These are phyloP conservation scores for Copromyces sp. DNA, from an alignment of 495 filamentous ascomycete genomes.

Conservation along the genomic window DNA sequence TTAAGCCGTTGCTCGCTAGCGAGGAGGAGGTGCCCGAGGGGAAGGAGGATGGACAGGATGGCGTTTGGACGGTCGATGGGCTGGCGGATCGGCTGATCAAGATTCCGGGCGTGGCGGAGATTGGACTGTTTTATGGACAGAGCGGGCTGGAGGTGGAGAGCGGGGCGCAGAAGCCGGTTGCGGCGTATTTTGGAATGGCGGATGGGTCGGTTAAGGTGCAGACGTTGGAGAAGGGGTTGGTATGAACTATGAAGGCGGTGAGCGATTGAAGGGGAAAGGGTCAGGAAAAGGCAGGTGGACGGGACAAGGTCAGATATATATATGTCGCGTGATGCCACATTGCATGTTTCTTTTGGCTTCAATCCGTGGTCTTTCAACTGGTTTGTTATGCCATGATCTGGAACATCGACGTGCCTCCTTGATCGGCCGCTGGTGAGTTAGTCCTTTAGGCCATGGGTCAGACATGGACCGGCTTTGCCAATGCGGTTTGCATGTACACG, in stretches of 20 bases:
- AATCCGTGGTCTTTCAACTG: too few species aligned
- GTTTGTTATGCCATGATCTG: too few species aligned
- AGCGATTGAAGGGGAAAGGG: too few species aligned
- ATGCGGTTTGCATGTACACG: too few species aligned
- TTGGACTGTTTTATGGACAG: constrained; percentile 76
- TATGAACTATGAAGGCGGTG: not conserved
- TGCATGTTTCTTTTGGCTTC: too few species aligned
- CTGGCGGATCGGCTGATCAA: constrained; percentile 63
- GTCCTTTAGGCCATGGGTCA: too few species aligned
- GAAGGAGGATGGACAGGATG: constrained; percentile 33
- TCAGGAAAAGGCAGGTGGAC: too few species aligned
- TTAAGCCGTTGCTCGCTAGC: constrained; percentile 56
- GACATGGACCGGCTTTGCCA: too few species aligned
- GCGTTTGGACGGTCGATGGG: constrained; percentile 67
- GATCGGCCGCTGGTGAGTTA: too few species aligned
- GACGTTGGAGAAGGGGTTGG: constrained; percentile 23
- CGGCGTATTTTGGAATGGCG: constrained; percentile 92
- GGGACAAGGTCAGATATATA: too few species aligned
- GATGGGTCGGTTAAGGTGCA: constrained; percentile 30
- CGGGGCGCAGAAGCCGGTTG: constrained; percentile 79
- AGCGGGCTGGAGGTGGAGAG: constrained; percentile 59
- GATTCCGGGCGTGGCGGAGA: constrained; percentile 82
- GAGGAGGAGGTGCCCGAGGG: constrained; percentile 38
- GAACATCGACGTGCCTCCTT: too few species aligned
- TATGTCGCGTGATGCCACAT: too few species aligned